Percentiles rank a stretch among this genome's conserved stretches.
phyloP scores from a whole-genome alignment of 108 stramenopile species.

The Skeletonema grethae region DNA sequence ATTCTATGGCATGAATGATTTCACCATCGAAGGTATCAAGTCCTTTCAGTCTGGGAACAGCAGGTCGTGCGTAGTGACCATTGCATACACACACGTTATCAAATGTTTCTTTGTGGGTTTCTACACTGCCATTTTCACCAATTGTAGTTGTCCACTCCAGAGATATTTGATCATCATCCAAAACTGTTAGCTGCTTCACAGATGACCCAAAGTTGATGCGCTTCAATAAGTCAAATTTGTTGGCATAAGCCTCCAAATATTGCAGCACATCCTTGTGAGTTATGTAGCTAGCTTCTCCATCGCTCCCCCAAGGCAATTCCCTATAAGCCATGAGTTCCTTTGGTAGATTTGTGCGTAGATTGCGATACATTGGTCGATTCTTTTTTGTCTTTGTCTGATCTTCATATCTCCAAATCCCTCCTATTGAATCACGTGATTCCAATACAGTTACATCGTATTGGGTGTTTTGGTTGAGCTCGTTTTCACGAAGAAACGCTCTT shows the following conservation, averaged over 20 bases:
- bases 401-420: slow-evolving; percentile 75
- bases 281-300: slow-evolving; percentile 58
- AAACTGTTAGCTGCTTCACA: slow-evolving; percentile 64
- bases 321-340: slow-evolving; percentile 86
- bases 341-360: slow-evolving; percentile 81
- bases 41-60: slow-evolving; percentile 61
- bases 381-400: slow-evolving; percentile 10
- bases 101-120: slow-evolving; percentile 52
- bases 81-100: slow-evolving; percentile 91
- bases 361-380: slow-evolving; percentile 75
- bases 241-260: slow-evolving; percentile 66
- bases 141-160: slow-evolving; percentile 32
- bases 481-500: slow-evolving; percentile 58
- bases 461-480: neutral
- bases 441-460: slow-evolving; percentile 51
- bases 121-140: neutral
- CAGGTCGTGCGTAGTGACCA: slow-evolving; percentile 86
- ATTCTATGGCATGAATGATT: slow-evolving; percentile 82
- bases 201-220: slow-evolving; percentile 54
- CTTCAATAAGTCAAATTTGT: slow-evolving; percentile 51
- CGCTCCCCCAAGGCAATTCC: slow-evolving; percentile 70
- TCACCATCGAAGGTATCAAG: slow-evolving; percentile 54
- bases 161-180: slow-evolving; percentile 22
- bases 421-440: slow-evolving; percentile 55
- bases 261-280: slow-evolving; percentile 66